Evolutionary conservation across 768 basidiomycete genomes (phyloP).

Genomic region (Naematelia aurantialba): DNA sequence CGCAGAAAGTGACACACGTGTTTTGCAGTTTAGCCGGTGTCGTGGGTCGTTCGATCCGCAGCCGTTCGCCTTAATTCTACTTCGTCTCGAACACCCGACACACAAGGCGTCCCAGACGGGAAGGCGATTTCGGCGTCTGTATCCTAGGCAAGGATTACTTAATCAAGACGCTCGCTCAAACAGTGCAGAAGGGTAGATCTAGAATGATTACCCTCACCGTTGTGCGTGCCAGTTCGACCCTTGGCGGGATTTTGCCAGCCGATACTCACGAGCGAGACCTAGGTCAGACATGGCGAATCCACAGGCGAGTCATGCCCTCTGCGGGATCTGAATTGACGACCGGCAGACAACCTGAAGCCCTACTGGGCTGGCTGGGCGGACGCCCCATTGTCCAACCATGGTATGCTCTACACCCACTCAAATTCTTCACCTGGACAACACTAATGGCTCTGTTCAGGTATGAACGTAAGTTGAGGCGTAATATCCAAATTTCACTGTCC

Average conservation of each 20-base stretch:
- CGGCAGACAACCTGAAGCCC: constrained; percentile 44
- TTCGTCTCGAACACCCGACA: no score
- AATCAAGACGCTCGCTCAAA: no score
- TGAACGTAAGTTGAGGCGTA: constrained; percentile 36
- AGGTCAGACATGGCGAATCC: constrained; percentile 48
- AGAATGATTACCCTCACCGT: constrained; percentile 22
- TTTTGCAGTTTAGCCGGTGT: no score
- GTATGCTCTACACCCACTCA: constrained; percentile 26
- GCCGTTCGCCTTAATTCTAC: no score
- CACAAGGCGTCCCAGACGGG: no score
- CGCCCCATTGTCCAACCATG: constrained; percentile 49
- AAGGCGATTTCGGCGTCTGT: no score
- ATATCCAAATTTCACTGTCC: background rate
- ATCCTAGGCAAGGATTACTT: no score
- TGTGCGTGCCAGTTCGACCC: constrained; percentile 1
- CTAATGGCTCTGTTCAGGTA: constrained; percentile 25
- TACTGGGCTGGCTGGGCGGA: constrained; percentile 51
- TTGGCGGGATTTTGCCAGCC: background rate
- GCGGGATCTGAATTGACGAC: background rate
- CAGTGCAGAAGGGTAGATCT: constrained; percentile 5
- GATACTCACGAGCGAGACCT: background rate
- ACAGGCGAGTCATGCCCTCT: constrained; percentile 29
- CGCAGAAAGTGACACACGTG: no score
- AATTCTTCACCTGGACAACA: background rate
- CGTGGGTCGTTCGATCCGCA: no score